Evolutionary conservation across 306 rosid species (phyloP), one percentile per base, ranked within the genome.

Genomic region (Trichosanthes cucumerina): DNA sequence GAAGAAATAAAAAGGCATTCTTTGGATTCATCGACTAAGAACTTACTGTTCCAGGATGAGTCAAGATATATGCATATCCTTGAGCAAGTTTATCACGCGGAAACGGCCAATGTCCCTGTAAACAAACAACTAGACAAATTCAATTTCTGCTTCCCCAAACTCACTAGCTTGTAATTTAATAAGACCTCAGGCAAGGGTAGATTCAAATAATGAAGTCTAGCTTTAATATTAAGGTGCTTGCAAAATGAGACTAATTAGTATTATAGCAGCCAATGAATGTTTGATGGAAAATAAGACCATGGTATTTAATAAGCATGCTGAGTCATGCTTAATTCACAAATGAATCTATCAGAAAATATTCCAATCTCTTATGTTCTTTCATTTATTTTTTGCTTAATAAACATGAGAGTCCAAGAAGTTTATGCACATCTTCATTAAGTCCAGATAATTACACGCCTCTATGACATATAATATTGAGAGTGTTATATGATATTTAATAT

Each of bases 51-150:
- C 96, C 96, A 6, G 96, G 93, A 88, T 91, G 96, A 12, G 96
- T 91, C 86, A 91, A 83, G 69, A 91, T 89, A 86, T 91, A 91
- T 41, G 96, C 92, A 83, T 91, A 91, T 85, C 93, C 96, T 79
- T 91, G 93, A 69, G 82, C 85, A 66, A 89, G 90, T 85, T 91
- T 91, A n/a, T 89, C 93, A 59, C 92, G 86, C 26, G 96, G 96
- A 85, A 91, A 91, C 53, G 93, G 90, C 96, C 96, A 91, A 75
- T 91, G 96, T 23, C 93, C 96, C 96, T 91, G 87, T 52, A 87
- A 85, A 74, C 28, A 74, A 82, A 83, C 50, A 69, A 31, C 77
- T 52, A 21, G 21, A 58, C 8, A 68, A 39, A 38, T 39, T 68
- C 74, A 68, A 21, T 68, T 68, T 39, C 31, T 68, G 33, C 74